Base-by-base conservation (phyloP, 495 filamentous ascomycete species). In the Talaromyces adpressus region DNA sequence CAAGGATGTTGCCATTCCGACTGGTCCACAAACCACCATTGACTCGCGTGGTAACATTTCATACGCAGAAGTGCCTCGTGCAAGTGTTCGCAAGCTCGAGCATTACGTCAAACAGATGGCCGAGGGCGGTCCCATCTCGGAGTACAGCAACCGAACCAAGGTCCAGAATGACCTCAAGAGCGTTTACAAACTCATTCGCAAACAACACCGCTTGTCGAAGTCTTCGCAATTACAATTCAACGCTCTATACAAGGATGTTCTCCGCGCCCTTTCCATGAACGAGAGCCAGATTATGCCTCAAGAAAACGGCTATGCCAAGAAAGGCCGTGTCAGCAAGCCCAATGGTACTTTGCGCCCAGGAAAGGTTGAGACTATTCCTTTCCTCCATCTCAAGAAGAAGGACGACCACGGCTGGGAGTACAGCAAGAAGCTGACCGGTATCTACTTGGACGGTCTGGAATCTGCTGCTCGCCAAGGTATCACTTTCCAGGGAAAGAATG, bases 21-120 rank as follows among this genome's bases (percentile, higher is more conserved):
- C 95, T 20, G 95, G 89, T 8, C 94, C 94, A 32, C 87, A 91
- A 65, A 95, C 95, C 4, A 91, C 85, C 16, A 86, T 99, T 62
- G 93, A 98, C 72, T 86, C 88, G 27, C 87, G 90, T 39, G 94
- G 94, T 61, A 95, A 92, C 75, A 82, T 98, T 68, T 87, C 87
- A 62, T 99, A 95, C 72, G 82, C 91, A 67, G 94, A 99, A 76
- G 81, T 88, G 16, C 90, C 91, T n/a, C 85, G 95, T 34, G 79
- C 89, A 9, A 95, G 92, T 71, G 92, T 92, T 70, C 89, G 95
- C 60, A 99, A 99, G 77, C 85, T 99, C 32, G 94, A 99, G 79
- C 93, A 97, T 72, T 99, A 99, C 68, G 94, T 99, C 30, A 90
- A 89, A 70, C 93, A 99, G 73, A 98, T 99, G 94, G 94, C 94